Conservation (phyloP, 441 rosid species). For the Aquilaria agallochum region DNA sequence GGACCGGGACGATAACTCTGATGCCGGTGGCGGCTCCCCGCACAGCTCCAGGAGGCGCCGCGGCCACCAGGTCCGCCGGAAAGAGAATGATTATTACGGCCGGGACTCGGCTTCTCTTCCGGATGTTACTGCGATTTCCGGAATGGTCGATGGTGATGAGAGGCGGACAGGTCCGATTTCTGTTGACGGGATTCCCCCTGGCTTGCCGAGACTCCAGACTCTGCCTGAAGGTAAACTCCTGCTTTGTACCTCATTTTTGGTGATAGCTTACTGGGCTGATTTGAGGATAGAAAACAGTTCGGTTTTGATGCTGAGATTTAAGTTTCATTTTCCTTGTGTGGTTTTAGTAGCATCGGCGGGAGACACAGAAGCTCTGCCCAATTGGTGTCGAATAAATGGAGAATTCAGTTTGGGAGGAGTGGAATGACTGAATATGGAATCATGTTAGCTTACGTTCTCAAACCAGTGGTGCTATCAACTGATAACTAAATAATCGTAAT, state of each 20-base stretch:
- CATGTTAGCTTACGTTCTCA: no score
- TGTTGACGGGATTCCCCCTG: slow-evolving; percentile 76
- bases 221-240: slow-evolving; percentile 65
- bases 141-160: slow-evolving; percentile 53
- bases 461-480: no score
- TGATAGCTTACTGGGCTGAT: background rate
- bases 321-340: no score
- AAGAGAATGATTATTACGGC: slow-evolving; percentile 44
- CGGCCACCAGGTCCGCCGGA: slow-evolving; percentile 33
- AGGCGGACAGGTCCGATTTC: slow-evolving; percentile 50
- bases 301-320: no score
- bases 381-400: no score
- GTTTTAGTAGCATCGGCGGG: no score
- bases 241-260: background rate
- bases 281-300: no score
- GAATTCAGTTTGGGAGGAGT: no score
- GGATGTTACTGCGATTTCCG: slow-evolving; percentile 57
- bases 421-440: no score
- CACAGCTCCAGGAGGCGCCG: slow-evolving; percentile 47
- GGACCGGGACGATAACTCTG: slow-evolving; percentile 13
- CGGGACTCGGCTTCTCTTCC: slow-evolving; percentile 70
- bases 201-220: slow-evolving; percentile 79
- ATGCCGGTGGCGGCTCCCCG: slow-evolving; percentile 24
- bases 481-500: no score
- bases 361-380: no score